Evolutionary conservation across 2,329 filamentous ascomycete genomes (phyloP), one percentile per base, ranked within the genome.

Genomic region (Botrytis porri): DNA sequence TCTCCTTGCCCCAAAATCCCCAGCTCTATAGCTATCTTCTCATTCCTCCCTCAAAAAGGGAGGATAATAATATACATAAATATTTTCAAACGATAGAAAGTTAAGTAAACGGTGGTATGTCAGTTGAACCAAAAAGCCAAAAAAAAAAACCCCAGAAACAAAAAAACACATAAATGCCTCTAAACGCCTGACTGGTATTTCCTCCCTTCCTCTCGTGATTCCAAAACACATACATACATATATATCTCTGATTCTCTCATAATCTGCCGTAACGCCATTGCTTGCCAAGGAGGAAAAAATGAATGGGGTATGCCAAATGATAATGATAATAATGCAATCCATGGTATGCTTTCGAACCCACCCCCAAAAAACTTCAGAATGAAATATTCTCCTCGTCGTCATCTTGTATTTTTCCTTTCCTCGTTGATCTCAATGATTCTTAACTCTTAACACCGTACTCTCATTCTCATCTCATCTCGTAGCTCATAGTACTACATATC

Each of bases 121-220:
- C 16, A 37, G 51, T 41, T 5, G 16, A 57, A 57, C 3, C 16
- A 29, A 22, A 14, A 35, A 18, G 18, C 7, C 25, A 65, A 65
- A 57, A 67, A 57, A 54, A 10, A 54, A 54, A 25, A n/a, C n/a
- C n/a, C n/a, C n/a, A n/a, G n/a, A 54, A 54, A 29, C 10, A 39
- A 25, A 67, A 51, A 54, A 57, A 67, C 29, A 20, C 16, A 10
- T 12, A 35, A 67, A 69, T 43, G 65, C 65, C 65, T 41, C 65
- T 41, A 18, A 69, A 69, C 65, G 65, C 65, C 65, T 39, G 54
- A 37, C 45, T 67, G 65, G 65, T 69, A 69, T 69, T 69, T 69
- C 65, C 65, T 69, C 65, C 37, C 54, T 51, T 57, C n/a, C 25
- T 39, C 65, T 57, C 65, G 45, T 41, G 32, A 57, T 67, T 57